Evolutionary conservation across 2,329 filamentous ascomycete species (phyloP), one percentile per base, ranked within the genome.

Genomic region (Metarhizium sp.): DNA sequence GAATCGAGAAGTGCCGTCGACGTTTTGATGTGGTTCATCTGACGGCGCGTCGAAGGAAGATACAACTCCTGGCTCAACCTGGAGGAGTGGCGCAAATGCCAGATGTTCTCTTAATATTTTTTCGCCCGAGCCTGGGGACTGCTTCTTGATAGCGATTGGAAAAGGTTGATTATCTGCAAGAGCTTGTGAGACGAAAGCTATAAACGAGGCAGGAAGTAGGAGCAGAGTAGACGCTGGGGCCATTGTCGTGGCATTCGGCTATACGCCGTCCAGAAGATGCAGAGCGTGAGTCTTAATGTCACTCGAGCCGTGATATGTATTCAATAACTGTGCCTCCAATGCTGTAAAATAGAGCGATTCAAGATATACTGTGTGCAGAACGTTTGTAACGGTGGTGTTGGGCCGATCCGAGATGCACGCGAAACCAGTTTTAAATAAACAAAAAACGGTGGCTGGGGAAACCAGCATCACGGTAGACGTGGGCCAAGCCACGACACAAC

Each of bases 91-190:
- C 38, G 68, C 61, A 61, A 81, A 82, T 59, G 74, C 76, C 60
- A 77, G 85, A 67, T 90, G 86, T 48, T 88, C 79, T 55, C 85
- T 73, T 61, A 85, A 81, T 66, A 92, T 86, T 76, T 90, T 94
- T 66, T 89, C 86, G 57, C 81, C 81, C 51, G 82, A 79, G 64
- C 90, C 84, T 5, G 76, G 76, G 50, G 82, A 77, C 81, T 92
- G 88, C 66, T 91, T 91, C 65, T 80, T 81, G 54, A 92, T 76
- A 1, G 81, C 87, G 1, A 80, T 78, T 0, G 86, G 86, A 6
- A 70, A 61, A 18, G 57, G 57, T 52, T 65, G 65, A 32, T 68
- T 67, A 36, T 72, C 71, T 2, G 67, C 55, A 58, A 66, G 60
- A 59, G 67, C 61, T n/a, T 66, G 66, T 2, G 72, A 66, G 48